Conservation (phyloP, 495 filamentous ascomycete species). For the Pseudevernia furfuracea region DNA sequence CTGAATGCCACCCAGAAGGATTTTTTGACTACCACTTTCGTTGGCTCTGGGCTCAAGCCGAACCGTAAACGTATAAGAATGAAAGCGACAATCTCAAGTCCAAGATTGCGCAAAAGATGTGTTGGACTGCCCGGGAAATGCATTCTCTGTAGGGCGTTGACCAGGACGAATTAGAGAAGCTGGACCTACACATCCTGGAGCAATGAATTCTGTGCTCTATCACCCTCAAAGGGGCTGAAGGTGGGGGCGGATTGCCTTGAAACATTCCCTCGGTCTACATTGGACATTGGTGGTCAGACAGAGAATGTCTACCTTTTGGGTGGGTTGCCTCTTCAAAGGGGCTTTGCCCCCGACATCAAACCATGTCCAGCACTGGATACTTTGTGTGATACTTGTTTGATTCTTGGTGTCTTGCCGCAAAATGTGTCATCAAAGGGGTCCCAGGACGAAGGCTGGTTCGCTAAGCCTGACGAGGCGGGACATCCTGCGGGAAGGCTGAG, state of each 20-base stretch:
- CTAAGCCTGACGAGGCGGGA: neutral
- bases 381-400: neutral
- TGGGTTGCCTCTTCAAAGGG: neutral
- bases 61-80: neutral
- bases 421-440: neutral
- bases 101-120: neutral
- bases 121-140: neutral
- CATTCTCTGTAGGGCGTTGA: neutral
- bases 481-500: neutral
- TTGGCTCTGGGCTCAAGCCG: neutral
- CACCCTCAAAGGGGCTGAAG: neutral
- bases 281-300: neutral
- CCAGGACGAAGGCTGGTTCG: neutral
- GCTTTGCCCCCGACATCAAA: neutral
- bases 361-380: neutral
- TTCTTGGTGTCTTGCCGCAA: neutral
- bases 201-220: neutral
- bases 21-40: neutral
- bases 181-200: neutral
- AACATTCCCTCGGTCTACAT: neutral
- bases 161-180: neutral
- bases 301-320: neutral
- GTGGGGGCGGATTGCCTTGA: neutral
- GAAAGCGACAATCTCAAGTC: neutral
- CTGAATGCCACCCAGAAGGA: neutral